Evolutionary conservation across 2,329 filamentous ascomycete species (phyloP).

Genomic region (Fusarium chlamydosporum): DNA sequence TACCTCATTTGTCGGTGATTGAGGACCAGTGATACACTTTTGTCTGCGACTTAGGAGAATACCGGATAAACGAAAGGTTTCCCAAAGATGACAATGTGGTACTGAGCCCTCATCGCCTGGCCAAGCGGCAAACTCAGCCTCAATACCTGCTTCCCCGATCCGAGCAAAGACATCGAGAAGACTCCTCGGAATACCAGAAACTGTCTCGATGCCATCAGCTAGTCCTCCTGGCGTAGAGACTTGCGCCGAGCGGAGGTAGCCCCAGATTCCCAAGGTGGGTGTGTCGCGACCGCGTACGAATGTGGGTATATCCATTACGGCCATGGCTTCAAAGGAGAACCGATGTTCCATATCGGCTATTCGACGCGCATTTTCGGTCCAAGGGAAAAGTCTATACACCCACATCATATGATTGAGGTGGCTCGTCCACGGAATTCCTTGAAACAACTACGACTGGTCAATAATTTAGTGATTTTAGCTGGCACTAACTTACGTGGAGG

Average conservation of each 20-base stretch:
- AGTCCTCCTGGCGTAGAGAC: background rate
- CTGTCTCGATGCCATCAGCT: constrained; percentile 41
- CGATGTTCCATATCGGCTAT: constrained; percentile 15
- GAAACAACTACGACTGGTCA: constrained; percentile 26
- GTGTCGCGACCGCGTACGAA: constrained; percentile 38
- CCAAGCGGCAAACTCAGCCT: constrained; percentile 44
- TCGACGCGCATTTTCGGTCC: constrained; percentile 12
- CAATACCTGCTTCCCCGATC: constrained; percentile 31
- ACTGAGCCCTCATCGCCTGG: constrained; percentile 48
- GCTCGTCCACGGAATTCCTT: constrained; percentile 34
- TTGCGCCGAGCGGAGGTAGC: constrained; percentile 19
- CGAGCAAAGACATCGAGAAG: constrained; percentile 49
- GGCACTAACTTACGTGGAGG: constrained; percentile 16
- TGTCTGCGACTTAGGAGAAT: constrained; percentile 44
- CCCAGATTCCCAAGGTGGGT: constrained; percentile 34
- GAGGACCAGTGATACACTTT: background rate
- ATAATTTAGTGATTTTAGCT: background rate
- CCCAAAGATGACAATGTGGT: constrained; percentile 51
- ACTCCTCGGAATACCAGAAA: constrained; percentile 49
- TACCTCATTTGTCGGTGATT: constrained; percentile 17
- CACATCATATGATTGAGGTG: constrained; percentile 39
- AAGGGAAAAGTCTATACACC: constrained; percentile 34
- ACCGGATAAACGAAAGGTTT: constrained; percentile 48
- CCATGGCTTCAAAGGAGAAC: constrained; percentile 34
- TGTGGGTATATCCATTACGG: constrained; percentile 43